These are phyloP conservation scores for Carex pumila DNA, from an alignment of 176 grass and related monocot species.

Conservation along the genomic window DNA sequence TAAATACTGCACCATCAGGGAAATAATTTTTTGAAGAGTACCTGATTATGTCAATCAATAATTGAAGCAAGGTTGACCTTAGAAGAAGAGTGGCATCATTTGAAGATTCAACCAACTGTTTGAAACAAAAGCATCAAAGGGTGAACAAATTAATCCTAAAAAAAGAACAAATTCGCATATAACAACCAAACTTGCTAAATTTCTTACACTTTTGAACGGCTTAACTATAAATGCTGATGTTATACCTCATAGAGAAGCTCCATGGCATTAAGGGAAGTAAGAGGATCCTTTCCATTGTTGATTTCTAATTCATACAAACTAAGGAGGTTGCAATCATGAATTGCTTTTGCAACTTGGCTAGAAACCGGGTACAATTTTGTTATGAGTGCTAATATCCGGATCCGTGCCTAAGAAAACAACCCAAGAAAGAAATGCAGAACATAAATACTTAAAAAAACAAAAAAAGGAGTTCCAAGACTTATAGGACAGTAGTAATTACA, in stretches of 20 bases:
- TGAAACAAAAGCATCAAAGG: slow-evolving; percentile 25
- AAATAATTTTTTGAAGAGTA: slow-evolving; percentile 14
- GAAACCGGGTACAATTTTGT: slow-evolving; percentile 76
- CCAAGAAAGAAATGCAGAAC: neutral
- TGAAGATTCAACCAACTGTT: slow-evolving; percentile 73
- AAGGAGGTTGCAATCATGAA: slow-evolving; percentile 61
- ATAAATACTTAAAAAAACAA: neutral
- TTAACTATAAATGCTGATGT: neutral
- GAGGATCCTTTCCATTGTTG: slow-evolving; percentile 65
- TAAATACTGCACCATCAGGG: neutral
- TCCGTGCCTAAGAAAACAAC: slow-evolving; percentile 43
- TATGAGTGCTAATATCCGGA: slow-evolving; percentile 74
- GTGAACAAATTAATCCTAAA: neutral
- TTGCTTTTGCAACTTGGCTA: slow-evolving; percentile 44
- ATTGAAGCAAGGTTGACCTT: slow-evolving; percentile 70
- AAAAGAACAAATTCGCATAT: neutral
- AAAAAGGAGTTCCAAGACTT: neutral
- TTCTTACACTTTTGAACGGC: neutral
- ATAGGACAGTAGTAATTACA: neutral
- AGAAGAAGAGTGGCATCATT: slow-evolving; percentile 59
- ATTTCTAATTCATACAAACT: slow-evolving; percentile 86
- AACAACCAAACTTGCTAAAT: neutral
- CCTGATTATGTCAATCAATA: slow-evolving; percentile 75
- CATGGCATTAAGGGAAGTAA: slow-evolving; percentile 67
- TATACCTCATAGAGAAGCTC: slow-evolving; percentile 90